Percentiles rank a stretch among this genome's conserved stretches.
Conservation (phyloP, 805 yeast species). For the Hanseniaspora occidentalis region DNA sequence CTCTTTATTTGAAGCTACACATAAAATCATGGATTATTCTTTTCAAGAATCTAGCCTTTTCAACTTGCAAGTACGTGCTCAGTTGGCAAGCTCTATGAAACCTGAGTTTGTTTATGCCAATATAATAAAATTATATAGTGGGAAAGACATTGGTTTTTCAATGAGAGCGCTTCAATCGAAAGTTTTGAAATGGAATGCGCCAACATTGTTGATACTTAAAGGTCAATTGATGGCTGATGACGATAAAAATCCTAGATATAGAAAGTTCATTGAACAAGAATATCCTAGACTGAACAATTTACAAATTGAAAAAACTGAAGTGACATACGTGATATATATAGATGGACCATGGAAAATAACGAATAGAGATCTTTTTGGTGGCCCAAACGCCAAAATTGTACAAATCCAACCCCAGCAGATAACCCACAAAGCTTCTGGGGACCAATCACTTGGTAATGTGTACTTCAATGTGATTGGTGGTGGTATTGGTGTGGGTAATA, state of each 20-base stretch:
- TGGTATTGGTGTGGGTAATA: constrained; percentile 73
- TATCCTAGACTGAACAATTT: constrained; percentile 30
- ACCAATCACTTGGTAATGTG: constrained; percentile 25
- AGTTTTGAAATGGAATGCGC: constrained; percentile 83
- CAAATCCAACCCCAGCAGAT: constrained; percentile 59
- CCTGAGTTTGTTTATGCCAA: constrained; percentile 32
- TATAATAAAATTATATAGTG: constrained; percentile 53
- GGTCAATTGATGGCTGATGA: constrained; percentile 39
- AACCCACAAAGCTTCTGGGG: constrained; percentile 27
- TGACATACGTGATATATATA: constrained; percentile 54
- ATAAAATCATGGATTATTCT: constrained; percentile 1
- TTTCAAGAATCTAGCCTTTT: constrained; percentile 10
- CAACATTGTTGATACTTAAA: constrained; percentile 55
- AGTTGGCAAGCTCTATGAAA: constrained; percentile 29
- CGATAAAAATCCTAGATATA: constrained; percentile 29
- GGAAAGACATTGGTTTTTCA: constrained; percentile 66
- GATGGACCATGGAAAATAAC: constrained; percentile 68
- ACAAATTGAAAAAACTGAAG: constrained; percentile 20
- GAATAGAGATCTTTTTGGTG: constrained; percentile 64
- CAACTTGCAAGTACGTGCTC: constrained; percentile 28
- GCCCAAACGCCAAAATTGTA: constrained; percentile 39
- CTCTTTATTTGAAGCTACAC: constrained; percentile 22
- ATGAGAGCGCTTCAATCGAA: constrained; percentile 77
- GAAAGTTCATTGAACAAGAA: constrained; percentile 33
- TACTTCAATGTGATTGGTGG: constrained; percentile 66